These are phyloP conservation scores for Dipodascopsis uninucleata DNA, from an alignment of 805 yeast species.

Conservation along the genomic window DNA sequence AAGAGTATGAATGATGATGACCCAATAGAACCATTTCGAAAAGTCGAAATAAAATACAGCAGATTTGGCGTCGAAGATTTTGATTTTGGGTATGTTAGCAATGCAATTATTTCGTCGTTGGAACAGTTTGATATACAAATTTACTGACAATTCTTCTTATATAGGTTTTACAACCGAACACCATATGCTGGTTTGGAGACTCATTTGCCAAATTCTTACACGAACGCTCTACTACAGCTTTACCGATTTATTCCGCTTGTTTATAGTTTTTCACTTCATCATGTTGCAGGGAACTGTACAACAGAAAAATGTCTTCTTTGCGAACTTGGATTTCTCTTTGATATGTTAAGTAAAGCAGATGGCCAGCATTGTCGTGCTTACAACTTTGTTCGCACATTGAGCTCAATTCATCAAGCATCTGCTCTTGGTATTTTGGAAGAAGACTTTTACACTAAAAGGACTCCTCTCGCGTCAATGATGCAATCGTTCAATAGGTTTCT, in stretches of 20 bases:
- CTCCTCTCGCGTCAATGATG: slow-evolving; percentile 34
- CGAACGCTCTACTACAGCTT: slow-evolving; percentile 75
- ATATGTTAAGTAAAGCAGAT: slow-evolving; percentile 80
- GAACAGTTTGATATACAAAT: too few relatives aligned
- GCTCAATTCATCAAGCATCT: slow-evolving; percentile 49
- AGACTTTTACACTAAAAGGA: slow-evolving; percentile 32
- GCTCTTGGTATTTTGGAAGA: slow-evolving; percentile 51
- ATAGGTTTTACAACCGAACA: slow-evolving; percentile 65
- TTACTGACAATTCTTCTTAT: neutral
- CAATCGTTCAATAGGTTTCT: slow-evolving; percentile 59
- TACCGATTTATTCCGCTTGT: slow-evolving; percentile 73
- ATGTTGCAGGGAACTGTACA: slow-evolving; percentile 53
- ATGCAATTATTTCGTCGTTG: too few relatives aligned
- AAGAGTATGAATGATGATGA: slow-evolving; percentile 14
- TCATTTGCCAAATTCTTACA: slow-evolving; percentile 71
- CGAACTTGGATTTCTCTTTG: slow-evolving; percentile 84
- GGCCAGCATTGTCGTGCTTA: slow-evolving; percentile 78
- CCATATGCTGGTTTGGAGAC: slow-evolving; percentile 81
- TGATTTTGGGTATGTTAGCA: slow-evolving; percentile 62
- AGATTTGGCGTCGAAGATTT: slow-evolving; percentile 92
- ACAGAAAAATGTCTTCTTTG: slow-evolving; percentile 51
- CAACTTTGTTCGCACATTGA: slow-evolving; percentile 62
- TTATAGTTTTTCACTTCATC: slow-evolving; percentile 58
- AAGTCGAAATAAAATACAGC: slow-evolving; percentile 74
- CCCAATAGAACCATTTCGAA: slow-evolving; percentile 45